Conservation (phyloP, 2,329 filamentous ascomycete species). For the Aspergillus ruber region DNA sequence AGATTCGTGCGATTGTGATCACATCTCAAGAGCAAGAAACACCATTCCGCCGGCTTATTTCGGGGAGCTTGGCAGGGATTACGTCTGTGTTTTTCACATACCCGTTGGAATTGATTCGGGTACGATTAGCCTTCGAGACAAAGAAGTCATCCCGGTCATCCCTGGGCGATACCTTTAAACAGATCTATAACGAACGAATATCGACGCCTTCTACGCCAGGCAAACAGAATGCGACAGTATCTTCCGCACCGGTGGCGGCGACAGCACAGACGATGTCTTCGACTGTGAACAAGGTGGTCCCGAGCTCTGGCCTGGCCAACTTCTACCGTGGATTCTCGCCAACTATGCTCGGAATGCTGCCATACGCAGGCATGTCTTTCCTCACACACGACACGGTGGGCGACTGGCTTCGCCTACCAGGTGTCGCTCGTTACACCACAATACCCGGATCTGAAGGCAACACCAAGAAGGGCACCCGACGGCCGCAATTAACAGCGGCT, state of each 20-base stretch:
- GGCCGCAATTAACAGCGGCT: constrained; percentile 71
- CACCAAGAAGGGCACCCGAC: constrained; percentile 45
- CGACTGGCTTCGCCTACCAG: constrained; percentile 68
- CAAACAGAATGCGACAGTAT: constrained; percentile 36
- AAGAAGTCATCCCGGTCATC: constrained; percentile 65
- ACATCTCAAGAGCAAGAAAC: constrained; percentile 68
- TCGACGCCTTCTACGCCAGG: constrained; percentile 28
- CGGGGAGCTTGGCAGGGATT: constrained; percentile 55
- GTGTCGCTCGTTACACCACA: constrained; percentile 66
- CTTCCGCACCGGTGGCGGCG: constrained; percentile 33
- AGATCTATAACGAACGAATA: constrained; percentile 76
- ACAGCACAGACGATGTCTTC: constrained; percentile 28
- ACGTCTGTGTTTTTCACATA: constrained; percentile 96
- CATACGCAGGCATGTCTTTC: constrained; percentile 93
- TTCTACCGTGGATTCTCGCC: constrained; percentile 94
- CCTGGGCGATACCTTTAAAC: constrained; percentile 67
- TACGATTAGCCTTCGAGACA: constrained; percentile 91
- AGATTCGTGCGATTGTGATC: constrained; percentile 78
- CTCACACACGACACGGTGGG: constrained; percentile 87
- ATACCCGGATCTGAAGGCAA: constrained; percentile 53
- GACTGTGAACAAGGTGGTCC: constrained; percentile 47
- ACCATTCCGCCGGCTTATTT: constrained; percentile 56
- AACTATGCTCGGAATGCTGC: constrained; percentile 88
- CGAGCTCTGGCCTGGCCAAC: constrained; percentile 68
- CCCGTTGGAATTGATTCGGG: constrained; percentile 84